Conservation (phyloP, 495 filamentous ascomycete genomes). For the Talaromyces ruber region DNA sequence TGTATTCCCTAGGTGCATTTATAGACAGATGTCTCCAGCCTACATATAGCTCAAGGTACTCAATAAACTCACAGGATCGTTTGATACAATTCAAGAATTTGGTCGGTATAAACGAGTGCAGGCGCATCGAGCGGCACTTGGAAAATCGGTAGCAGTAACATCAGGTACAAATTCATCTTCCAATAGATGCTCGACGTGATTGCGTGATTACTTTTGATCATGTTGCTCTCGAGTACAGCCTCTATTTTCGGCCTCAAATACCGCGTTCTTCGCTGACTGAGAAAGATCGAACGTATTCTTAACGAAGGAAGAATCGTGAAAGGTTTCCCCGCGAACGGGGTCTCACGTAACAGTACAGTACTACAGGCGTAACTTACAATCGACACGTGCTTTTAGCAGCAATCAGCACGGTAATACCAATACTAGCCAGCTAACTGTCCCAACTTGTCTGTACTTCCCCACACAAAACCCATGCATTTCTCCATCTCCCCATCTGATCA, state of each 20-base stretch:
- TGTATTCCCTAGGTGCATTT: background rate
- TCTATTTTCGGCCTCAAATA: background rate
- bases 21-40: background rate
- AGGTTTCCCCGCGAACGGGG: background rate
- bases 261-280: background rate
- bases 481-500: background rate
- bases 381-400: background rate
- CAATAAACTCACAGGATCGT: background rate
- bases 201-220: background rate
- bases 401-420: background rate
- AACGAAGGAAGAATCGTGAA: background rate
- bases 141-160: background rate
- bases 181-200: background rate
- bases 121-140: conserved; percentile 3
- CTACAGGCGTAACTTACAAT: background rate
- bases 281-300: background rate
- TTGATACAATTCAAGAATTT: background rate
- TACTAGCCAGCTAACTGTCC: background rate
- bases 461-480: background rate
- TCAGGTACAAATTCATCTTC: background rate
- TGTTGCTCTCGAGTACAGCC: background rate
- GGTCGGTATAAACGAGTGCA: background rate
- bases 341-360: background rate
- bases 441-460: background rate
- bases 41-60: background rate